Evolutionary conservation across 768 basidiomycete species (phyloP), one percentile per base, ranked within the genome.

Genomic region (Pisolithus orientalis): DNA sequence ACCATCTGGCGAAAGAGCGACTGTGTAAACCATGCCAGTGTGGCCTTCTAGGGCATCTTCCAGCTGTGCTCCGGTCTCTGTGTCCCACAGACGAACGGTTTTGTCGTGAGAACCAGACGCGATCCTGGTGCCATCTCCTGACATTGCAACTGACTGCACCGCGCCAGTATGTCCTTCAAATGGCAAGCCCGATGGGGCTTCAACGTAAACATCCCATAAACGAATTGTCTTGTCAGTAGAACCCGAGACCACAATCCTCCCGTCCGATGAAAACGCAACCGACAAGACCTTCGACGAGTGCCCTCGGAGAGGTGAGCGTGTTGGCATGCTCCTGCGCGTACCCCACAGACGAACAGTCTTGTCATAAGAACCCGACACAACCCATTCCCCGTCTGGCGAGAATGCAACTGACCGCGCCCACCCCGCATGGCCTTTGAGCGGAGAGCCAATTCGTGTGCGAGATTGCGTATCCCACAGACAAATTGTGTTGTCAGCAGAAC

Each of bases 221-320:
- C 56, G 44, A n/a, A 62, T 43, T 17, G 51, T 55, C 17, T 27
- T 44, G 57, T 67, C 67, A 16, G 44, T 31, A 3, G 61, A 59
- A 7, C 58, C 59, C 0, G 63, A 59, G 16, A 60, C 61, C 38
- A 65, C 34, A 7, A 5, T 37, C 10, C 31, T 51, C 9, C 58
- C 59, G 51, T 66, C 61, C 9, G 28, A 43, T n/a, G 32, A 49
- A 46, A 44, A 44, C 25, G 7, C 14, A 8, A 44, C 43, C 13
- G 43, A 44, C 43, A 44, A 25, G 25, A 44, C 43, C 25, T 24
- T 44, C 11, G 24, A 14, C 11, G 10, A 10, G 16, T 44, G 24
- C 44, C 25, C 44, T 44, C 4, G 14, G 6, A 28, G 27, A 44
- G 44, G 44, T 7, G 10, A 14, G 11, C 44, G 5, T 5, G 17